phyloP scores from a whole-genome alignment of 1,139 yeast genomes.

The Magnusiomyces paraingens region DNA sequence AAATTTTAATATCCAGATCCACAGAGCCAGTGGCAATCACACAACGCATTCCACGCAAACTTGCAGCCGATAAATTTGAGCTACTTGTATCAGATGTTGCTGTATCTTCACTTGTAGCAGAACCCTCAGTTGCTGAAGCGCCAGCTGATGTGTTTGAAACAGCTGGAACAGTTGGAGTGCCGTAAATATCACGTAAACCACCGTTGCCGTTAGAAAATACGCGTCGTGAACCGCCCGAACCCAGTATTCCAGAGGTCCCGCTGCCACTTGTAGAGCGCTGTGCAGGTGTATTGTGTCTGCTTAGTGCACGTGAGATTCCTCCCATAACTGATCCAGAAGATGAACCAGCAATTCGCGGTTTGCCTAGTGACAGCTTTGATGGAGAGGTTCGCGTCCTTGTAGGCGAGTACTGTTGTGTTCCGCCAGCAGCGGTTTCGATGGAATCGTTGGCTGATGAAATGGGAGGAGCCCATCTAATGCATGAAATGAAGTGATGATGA shows the following conservation, averaged over 20 bases:
- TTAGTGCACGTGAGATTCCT: too few relatives aligned
- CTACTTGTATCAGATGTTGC: neutral
- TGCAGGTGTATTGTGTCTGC: neutral
- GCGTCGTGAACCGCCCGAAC: too few relatives aligned
- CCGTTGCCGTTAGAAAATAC: neutral
- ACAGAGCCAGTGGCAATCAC: slow-evolving; percentile 74
- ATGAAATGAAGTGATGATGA: slow-evolving; percentile 69
- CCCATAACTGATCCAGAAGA: too few relatives aligned
- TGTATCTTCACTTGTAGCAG: neutral
- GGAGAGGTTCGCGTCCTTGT: too few relatives aligned
- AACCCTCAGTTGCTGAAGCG: too few relatives aligned
- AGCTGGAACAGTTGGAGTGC: too few relatives aligned
- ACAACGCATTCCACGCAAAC: slow-evolving; percentile 26
- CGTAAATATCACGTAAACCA: neutral
- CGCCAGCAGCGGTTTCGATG: neutral
- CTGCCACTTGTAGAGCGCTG: neutral
- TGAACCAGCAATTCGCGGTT: neutral
- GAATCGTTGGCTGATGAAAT: slow-evolving; percentile 19
- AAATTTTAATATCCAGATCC: slow-evolving; percentile 75
- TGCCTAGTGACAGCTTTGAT: neutral
- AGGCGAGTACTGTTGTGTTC: too few relatives aligned
- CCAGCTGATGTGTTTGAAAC: too few relatives aligned
- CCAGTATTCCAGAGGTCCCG: too few relatives aligned
- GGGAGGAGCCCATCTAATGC: slow-evolving; percentile 52
- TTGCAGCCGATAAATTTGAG: slow-evolving; percentile 10